These are phyloP conservation scores for Pascua guehoae DNA, from an alignment of 1,284 basidiomycete species.

Conservation along the genomic window DNA sequence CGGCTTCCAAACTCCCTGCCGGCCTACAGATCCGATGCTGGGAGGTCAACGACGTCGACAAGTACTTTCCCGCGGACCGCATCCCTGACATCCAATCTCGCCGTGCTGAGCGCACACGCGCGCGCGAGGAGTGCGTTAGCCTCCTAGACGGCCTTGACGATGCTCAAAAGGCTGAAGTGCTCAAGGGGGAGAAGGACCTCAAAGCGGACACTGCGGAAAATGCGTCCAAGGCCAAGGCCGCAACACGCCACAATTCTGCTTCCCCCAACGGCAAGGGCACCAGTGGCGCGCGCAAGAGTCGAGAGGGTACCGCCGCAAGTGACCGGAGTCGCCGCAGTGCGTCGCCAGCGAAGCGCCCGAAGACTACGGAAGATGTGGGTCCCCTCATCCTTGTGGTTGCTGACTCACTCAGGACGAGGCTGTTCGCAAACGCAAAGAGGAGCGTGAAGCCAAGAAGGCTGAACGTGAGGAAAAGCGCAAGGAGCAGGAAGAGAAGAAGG, in stretches of 20 bases:
- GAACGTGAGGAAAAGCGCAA: not conserved
- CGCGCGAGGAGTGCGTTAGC: conserved; percentile 28
- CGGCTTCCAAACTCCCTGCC: conserved; percentile 27
- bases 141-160: conserved; percentile 31
- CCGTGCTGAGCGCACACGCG: conserved; percentile 23
- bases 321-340: conserved; percentile 25
- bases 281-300: conserved; percentile 13
- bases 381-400: not conserved
- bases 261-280: not conserved
- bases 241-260: too few relatives aligned
- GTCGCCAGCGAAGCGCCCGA: conserved; percentile 34
- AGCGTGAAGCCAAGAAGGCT: conserved; percentile 2
- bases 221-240: too few relatives aligned
- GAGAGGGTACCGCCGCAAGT: conserved; percentile 29
- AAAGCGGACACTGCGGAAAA: too few relatives aligned
- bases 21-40: conserved; percentile 38
- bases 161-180: conserved; percentile 29
- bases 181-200: conserved; percentile 22
- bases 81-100: conserved; percentile 14
- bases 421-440: conserved; percentile 14
- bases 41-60: conserved; percentile 34
- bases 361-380: conserved; percentile 38
- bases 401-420: conserved; percentile 27
- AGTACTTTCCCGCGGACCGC: conserved; percentile 30
- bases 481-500: conserved; percentile 8